phyloP scores from a whole-genome alignment of 305 asterid genomes.

The Fraxinus xanthoxyloides region DNA sequence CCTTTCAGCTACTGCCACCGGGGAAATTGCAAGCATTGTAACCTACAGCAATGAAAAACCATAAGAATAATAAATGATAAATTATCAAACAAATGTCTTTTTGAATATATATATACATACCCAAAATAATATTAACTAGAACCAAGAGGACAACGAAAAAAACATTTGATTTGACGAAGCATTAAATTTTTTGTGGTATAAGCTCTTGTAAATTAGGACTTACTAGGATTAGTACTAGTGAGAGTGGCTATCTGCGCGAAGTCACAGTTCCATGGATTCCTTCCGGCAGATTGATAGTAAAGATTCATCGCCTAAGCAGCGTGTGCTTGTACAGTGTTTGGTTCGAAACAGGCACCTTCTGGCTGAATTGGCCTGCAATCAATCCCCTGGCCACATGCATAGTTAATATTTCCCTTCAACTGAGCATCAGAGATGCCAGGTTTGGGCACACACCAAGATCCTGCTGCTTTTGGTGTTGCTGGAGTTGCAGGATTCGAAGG shows the following conservation, averaged over 20 bases:
- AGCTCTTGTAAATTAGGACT: constrained; percentile 13
- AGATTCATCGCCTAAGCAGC: constrained; percentile 79
- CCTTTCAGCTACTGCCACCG: constrained; percentile 41
- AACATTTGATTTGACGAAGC: no score
- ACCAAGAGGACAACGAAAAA: no score
- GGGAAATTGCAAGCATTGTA: constrained; percentile 52
- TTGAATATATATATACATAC: neutral
- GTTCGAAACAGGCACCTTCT: constrained; percentile 77
- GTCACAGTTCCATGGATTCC: constrained; percentile 74
- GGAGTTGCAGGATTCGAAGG: constrained; percentile 30
- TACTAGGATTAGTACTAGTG: constrained; percentile 65
- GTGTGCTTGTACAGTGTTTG: constrained; percentile 56
- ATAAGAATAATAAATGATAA: neutral
- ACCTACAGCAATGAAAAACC: constrained; percentile 34
- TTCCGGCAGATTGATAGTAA: constrained; percentile 66
- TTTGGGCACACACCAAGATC: constrained; percentile 78
- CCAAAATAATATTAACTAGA: no score
- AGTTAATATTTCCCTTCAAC: constrained; percentile 72
- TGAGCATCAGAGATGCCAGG: constrained; percentile 52
- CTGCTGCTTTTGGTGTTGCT: neutral
- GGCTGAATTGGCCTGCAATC: constrained; percentile 76
- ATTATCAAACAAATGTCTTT: neutral
- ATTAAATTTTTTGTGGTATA: neutral
- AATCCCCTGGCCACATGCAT: constrained; percentile 73
- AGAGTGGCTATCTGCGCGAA: constrained; percentile 63